phyloP scores from a whole-genome alignment of 495 filamentous ascomycete species.

The Aspergillus bertholletiae region DNA sequence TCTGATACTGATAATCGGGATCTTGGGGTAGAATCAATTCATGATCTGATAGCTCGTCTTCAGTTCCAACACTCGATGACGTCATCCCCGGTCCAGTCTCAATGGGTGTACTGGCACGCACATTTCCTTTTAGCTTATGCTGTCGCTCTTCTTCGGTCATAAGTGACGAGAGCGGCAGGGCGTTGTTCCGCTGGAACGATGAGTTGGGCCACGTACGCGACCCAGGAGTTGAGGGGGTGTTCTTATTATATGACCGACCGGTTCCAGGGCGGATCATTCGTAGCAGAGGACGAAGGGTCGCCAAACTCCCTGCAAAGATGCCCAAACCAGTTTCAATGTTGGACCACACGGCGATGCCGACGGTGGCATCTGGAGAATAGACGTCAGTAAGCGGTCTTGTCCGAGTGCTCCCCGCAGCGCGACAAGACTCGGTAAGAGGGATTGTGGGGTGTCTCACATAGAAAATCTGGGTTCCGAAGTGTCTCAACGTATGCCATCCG shows the following conservation, averaged over 20 bases:
- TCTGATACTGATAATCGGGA: background rate
- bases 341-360: constrained; percentile 22
- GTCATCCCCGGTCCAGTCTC: background rate
- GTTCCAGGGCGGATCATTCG: background rate
- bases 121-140: background rate
- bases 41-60: background rate
- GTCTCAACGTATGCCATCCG: constrained; percentile 18
- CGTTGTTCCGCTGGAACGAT: background rate
- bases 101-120: background rate
- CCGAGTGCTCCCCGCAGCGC: too few relatives aligned
- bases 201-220: background rate
- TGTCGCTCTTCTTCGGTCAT: background rate
- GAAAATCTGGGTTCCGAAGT: constrained; percentile 12
- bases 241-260: background rate
- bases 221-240: background rate
- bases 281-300: constrained; percentile 26
- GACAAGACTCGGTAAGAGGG: background rate
- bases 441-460: constrained; percentile 11
- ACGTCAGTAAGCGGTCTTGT: background rate
- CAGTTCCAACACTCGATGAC: background rate
- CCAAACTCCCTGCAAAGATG: constrained; percentile 25
- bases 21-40: background rate
- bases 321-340: constrained; percentile 21
- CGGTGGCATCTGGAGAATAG: constrained; percentile 5
- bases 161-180: background rate